Base-by-base conservation (phyloP, 106 monocot genomes). In the Iris macrosiphon region DNA sequence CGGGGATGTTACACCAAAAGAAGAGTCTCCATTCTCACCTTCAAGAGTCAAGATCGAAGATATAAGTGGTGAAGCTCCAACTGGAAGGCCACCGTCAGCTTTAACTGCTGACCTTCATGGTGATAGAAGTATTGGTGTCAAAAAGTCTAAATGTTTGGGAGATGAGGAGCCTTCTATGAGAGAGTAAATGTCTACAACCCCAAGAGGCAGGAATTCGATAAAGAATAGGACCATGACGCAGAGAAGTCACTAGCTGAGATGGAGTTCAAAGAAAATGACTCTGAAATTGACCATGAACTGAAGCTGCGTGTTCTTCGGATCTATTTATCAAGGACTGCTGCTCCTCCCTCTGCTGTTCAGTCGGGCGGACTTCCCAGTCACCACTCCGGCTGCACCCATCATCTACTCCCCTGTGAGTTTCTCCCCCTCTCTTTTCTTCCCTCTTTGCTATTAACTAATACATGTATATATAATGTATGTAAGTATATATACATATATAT, bases 261-360 rank as follows among this genome's bases (percentile, higher is more conserved):
- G 96, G 96, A 96, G 32, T 96, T 96, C 60, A 96, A 90, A 69
- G 90, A 96, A 63, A 87, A 68, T 29, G 96, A 96, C 51, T 57
- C 86, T 6, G 96, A 96, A 52, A 67, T 72, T 51, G 96, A 96
- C 26, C 62, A 83, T 15, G 83, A 86, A 53, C 45, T 96, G 52
- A 96, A 96, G 61, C 60, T 96, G 13, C 63, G 96, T 4, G 75
- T 96, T 1, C 59, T 96, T 2, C 82, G 54, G 17, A 86, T 86
- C 64, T 90, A 96, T 48, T 66, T 76, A 17, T 85, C 85, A 45
- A 85, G 96, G 95, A 84, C 13, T 15, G 47, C n/a, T 62, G 13
- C 25, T 51, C 10, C 40, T 21, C 1, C 51, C n/a, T 51, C 31
- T 51, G 30, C 30, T 38, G 38, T 56, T 39, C n/a, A n/a, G n/a